Base-by-base conservation (phyloP, 176 grass and related monocot species). In the Triticum dicoccoides region DNA sequence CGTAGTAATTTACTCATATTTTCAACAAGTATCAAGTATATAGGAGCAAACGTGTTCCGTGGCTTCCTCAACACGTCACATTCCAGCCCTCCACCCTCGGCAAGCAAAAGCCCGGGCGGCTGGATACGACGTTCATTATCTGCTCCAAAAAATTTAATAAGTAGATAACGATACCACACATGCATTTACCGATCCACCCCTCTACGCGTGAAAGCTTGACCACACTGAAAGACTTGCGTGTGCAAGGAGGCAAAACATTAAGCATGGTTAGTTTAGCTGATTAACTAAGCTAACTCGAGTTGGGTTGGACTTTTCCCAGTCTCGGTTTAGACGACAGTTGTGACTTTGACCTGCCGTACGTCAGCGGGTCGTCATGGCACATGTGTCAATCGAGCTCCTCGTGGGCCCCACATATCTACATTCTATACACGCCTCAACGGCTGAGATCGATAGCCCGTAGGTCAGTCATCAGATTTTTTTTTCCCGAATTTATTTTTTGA, bases 321-420 rank as follows among this genome's bases (percentile, higher is more conserved):
- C 4, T 32, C 25, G 7, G 45, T 20, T 76, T 20, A 27, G 73
- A 52, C 73, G 44, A 76, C 73, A 54, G 42, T 32, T 20, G 45
- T 54, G 73, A 76, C 45, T 76, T 76, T 76, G 73, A 54, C 73
- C 51, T 33, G 44, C 24, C 73, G 29, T 30, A 30, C 29, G 45
- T 76, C 73, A 76, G 51, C 73, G 2, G 45, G 73, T 76, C 73
- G 73, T 76, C 73, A 76, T 9, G 73, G 73, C 27, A 56, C 25
- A 54, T 25, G 73, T 62, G 54, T 76, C 73, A 5, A 9, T 20
- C 41, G 25, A 54, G 73, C 72, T 17, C 15, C 13, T 2, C 0
- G 11, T 24, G 11, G 70, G 2, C 11, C 11, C 24, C 6, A 6
- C 37, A 5, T 23, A 3, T 18, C 0, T 42, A 21, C 39, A 61